phyloP scores from a whole-genome alignment of 2,329 filamentous ascomycete species.

The Atkinsonella texensis region DNA sequence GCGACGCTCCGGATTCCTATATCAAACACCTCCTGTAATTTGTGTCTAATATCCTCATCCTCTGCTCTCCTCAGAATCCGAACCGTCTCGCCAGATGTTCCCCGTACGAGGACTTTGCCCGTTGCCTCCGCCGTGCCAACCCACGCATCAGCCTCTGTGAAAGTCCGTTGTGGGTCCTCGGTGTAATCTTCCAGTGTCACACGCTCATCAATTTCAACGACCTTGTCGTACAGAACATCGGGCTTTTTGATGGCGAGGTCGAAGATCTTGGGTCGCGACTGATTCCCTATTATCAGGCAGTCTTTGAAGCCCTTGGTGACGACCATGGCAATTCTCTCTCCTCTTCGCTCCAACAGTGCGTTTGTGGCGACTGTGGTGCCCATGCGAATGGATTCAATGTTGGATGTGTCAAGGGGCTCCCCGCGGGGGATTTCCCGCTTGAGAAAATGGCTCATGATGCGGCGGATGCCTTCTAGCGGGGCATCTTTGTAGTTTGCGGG shows the following conservation, averaged over 20 bases:
- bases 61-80: slow-evolving; percentile 51
- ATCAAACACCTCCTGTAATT: slow-evolving; percentile 48
- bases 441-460: slow-evolving; percentile 24
- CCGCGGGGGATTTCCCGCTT: slow-evolving; percentile 21
- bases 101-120: slow-evolving; percentile 49
- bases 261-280: slow-evolving; percentile 61
- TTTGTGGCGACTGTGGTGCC: slow-evolving; percentile 74
- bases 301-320: slow-evolving; percentile 64
- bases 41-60: slow-evolving; percentile 36
- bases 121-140: slow-evolving; percentile 34
- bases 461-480: slow-evolving; percentile 58
- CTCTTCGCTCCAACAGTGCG: slow-evolving; percentile 62
- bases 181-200: slow-evolving; percentile 64
- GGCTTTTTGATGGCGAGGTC: slow-evolving; percentile 58
- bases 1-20: slow-evolving; percentile 40
- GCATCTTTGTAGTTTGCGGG: slow-evolving; percentile 63
- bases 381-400: slow-evolving; percentile 59
- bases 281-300: slow-evolving; percentile 60
- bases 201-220: slow-evolving; percentile 63
- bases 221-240: slow-evolving; percentile 55
- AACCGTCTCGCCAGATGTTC: slow-evolving; percentile 56
- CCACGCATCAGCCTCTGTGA: slow-evolving; percentile 35
- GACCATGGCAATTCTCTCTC: slow-evolving; percentile 57
- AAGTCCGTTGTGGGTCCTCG: slow-evolving; percentile 45
- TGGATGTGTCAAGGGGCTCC: slow-evolving; percentile 20